phyloP scores from a whole-genome alignment of 176 grass and related monocot species.

The Eleusine indica region DNA sequence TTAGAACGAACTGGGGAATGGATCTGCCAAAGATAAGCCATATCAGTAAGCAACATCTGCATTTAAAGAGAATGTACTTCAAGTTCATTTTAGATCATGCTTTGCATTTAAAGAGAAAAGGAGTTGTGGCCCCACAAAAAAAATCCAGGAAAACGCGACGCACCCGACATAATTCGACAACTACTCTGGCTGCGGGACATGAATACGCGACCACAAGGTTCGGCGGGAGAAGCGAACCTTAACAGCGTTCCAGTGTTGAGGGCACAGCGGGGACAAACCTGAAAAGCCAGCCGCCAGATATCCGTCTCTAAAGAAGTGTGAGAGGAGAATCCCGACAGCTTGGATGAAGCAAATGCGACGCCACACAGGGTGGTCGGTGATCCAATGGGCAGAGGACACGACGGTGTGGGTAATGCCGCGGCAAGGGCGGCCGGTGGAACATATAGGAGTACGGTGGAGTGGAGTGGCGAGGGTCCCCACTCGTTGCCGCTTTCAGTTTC shows the following conservation, averaged over 20 bases:
- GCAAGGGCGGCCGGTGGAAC: not conserved
- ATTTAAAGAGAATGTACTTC: no score
- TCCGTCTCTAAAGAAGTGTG: not conserved
- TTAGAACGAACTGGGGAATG: constrained; percentile 46
- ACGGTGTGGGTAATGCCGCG: not conserved
- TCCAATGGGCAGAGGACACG: not conserved
- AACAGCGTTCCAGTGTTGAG: no score
- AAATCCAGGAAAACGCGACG: not conserved
- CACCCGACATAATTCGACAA: not conserved
- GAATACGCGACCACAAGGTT: not conserved
- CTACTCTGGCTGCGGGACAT: not conserved
- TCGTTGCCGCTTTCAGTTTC: not conserved
- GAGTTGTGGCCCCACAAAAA: not conserved
- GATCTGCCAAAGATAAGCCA: constrained; percentile 31
- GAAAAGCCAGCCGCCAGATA: not conserved
- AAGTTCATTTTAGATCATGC: not conserved
- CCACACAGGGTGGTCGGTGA: not conserved
- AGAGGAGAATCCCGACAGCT: not conserved
- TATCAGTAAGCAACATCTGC: constrained; percentile 16
- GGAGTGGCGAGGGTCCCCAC: not conserved
- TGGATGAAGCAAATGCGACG: not conserved
- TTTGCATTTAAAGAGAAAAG: not conserved
- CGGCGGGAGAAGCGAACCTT: not conserved
- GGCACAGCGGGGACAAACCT: not conserved
- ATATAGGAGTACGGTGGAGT: not conserved